These are phyloP conservation scores for Tulasnella sp. DNA, from an alignment of 768 basidiomycete genomes.

Conservation along the genomic window DNA sequence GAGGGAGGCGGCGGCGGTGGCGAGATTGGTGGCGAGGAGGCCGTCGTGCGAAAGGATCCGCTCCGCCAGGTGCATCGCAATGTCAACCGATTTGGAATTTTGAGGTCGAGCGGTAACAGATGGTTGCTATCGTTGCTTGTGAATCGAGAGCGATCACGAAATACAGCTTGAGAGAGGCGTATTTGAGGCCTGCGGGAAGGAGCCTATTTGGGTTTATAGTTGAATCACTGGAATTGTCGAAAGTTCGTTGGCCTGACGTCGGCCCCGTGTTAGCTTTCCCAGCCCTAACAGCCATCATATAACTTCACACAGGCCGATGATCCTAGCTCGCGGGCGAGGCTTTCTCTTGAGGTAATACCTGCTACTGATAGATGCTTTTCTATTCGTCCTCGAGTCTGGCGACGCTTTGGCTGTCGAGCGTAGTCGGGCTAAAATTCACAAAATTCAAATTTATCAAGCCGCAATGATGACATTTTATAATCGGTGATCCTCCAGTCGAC, in stretches of 20 bases:
- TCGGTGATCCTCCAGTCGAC: background rate
- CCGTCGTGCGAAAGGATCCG: slow-evolving; percentile 2
- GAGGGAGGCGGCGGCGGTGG: background rate
- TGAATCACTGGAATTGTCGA: background rate
- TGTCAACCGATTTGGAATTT: background rate
- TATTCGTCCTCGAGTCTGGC: background rate
- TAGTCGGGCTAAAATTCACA: background rate
- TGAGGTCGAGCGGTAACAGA: background rate
- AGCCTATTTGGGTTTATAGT: background rate
- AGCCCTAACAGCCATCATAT: background rate
- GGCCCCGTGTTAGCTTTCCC: slow-evolving; percentile 7
- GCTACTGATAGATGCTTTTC: background rate
- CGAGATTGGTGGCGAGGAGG: slow-evolving; percentile 1
- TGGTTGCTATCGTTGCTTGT: background rate
- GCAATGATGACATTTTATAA: background rate
- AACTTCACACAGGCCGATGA: background rate
- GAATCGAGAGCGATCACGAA: background rate
- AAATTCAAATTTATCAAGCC: background rate
- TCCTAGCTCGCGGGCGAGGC: background rate
- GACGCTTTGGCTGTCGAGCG: background rate
- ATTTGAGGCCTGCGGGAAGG: background rate
- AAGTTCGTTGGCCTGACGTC: background rate
- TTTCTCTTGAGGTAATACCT: background rate
- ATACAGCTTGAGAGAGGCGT: background rate
- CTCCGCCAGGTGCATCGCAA: slow-evolving; percentile 1